Conservation (phyloP, 345 rosid genomes). For the Linum trigynum region DNA sequence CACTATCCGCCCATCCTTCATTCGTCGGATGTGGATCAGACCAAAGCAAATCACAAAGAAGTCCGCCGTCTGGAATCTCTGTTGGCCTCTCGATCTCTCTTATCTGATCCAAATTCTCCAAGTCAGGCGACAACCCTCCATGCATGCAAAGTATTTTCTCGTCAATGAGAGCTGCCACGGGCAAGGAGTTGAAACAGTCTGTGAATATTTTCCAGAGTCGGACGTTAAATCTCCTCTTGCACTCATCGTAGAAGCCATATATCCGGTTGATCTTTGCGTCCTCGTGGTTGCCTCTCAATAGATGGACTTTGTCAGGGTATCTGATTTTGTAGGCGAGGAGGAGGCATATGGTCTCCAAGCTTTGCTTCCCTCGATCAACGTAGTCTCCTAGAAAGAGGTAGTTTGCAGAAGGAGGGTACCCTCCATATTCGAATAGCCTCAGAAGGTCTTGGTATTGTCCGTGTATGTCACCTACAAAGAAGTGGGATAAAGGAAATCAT, state of each 20-base stretch:
- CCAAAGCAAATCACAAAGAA: conserved; percentile 94
- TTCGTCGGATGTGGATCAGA: conserved; percentile 74
- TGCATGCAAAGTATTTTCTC: conserved; percentile 96
- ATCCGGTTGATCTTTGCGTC: conserved; percentile 93
- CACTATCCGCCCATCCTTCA: conserved; percentile 82
- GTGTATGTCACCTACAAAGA: conserved; percentile 72
- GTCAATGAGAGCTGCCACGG: conserved; percentile 85
- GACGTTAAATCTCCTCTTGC: conserved; percentile 91
- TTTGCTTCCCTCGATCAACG: conserved; percentile 95
- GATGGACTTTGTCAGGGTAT: conserved; percentile 57
- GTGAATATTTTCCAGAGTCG: conserved; percentile 91
- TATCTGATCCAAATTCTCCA: conserved; percentile 65
- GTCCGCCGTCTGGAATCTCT: conserved; percentile 85
- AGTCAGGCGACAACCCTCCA: conserved; percentile 85
- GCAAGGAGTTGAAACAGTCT: conserved; percentile 87
- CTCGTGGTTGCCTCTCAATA: conserved; percentile 96
- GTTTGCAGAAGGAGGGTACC: conserved; percentile 83
- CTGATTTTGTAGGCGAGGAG: conserved; percentile 92
- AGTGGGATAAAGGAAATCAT: background rate
- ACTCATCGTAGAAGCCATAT: conserved; percentile 97
- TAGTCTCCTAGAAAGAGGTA: conserved; percentile 95
- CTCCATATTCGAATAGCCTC: conserved; percentile 74
- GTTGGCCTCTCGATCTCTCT: conserved; percentile 73
- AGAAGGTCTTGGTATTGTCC: conserved; percentile 95
- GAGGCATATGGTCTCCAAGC: conserved; percentile 91